These are phyloP conservation scores for Hypoxylon sp. DNA, from an alignment of 2,329 filamentous ascomycete genomes.

Conservation along the genomic window DNA sequence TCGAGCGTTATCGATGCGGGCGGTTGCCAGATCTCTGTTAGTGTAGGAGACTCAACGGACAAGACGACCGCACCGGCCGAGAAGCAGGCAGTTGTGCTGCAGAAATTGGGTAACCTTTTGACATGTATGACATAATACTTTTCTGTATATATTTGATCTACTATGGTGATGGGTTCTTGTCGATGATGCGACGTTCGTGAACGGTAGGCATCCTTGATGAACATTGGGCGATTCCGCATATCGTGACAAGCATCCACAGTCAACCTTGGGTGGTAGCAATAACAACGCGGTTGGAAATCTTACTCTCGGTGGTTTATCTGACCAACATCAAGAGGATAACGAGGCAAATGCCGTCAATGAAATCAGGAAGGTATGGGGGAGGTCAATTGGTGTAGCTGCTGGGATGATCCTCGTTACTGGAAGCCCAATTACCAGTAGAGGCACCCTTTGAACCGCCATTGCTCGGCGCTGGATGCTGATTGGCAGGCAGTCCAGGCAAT, in stretches of 20 bases:
- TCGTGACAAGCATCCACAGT: too few relatives aligned
- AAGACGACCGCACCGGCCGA: slow-evolving; percentile 70
- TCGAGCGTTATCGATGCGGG: slow-evolving; percentile 61
- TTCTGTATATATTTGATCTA: neutral
- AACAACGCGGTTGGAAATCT: neutral
- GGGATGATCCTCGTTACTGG: neutral
- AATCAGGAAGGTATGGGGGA: neutral
- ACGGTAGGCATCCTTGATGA: neutral
- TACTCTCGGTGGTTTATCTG: neutral
- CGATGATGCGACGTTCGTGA: neutral
- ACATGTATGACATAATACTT: slow-evolving; percentile 56
- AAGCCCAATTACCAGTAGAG: neutral
- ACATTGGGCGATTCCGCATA: neutral
- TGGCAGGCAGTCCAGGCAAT: neutral
- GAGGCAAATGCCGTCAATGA: neutral
- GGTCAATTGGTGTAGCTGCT: neutral
- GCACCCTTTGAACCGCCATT: neutral
- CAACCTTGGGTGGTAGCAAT: too few relatives aligned
- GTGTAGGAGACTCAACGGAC: slow-evolving; percentile 69
- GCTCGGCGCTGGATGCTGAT: neutral
- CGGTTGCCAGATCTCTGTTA: slow-evolving; percentile 74
- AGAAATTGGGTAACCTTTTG: slow-evolving; percentile 64
- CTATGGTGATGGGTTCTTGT: neutral
- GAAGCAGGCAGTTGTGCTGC: slow-evolving; percentile 64
- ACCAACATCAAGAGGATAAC: neutral